Percentiles rank a stretch among this genome's conserved stretches.
Conservation (phyloP, 345 rosid species). For the Barbarea vulgaris region DNA sequence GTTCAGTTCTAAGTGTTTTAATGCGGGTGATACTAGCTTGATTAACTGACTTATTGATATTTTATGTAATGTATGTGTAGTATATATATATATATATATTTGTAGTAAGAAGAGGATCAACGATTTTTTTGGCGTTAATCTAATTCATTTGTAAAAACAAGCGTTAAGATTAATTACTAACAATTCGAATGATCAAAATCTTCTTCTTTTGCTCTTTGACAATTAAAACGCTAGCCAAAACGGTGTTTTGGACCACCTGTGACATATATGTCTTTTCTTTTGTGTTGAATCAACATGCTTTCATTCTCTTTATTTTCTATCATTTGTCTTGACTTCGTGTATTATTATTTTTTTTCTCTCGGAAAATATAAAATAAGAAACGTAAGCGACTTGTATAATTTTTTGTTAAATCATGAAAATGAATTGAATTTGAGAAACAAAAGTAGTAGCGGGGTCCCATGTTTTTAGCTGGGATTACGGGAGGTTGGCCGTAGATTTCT, state of each 20-base stretch:
- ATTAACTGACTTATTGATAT: neutral
- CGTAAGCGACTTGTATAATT: constrained; percentile 5
- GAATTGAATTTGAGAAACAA: neutral
- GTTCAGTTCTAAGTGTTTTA: neutral
- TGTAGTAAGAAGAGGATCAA: neutral
- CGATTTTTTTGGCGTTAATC: neutral
- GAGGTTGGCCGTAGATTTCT: constrained; percentile 26
- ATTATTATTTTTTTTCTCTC: neutral
- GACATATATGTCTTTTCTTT: neutral
- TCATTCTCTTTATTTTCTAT: neutral
- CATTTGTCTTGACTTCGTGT: neutral
- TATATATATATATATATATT: neutral
- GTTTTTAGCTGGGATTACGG: constrained; percentile 25
- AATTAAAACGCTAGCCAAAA: neutral
- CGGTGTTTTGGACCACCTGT: neutral
- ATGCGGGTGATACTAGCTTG: neutral
- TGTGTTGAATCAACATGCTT: neutral
- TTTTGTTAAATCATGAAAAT: neutral
- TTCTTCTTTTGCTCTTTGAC: neutral
- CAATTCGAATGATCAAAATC: neutral
- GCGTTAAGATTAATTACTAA: neutral
- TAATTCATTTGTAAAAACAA: neutral
- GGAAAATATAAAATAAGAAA: neutral
- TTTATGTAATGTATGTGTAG: neutral
- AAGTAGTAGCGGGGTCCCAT: constrained; percentile 8